These are phyloP conservation scores for Orbilia brochopaga DNA, from an alignment of 2,329 filamentous ascomycete genomes.

Conservation along the genomic window DNA sequence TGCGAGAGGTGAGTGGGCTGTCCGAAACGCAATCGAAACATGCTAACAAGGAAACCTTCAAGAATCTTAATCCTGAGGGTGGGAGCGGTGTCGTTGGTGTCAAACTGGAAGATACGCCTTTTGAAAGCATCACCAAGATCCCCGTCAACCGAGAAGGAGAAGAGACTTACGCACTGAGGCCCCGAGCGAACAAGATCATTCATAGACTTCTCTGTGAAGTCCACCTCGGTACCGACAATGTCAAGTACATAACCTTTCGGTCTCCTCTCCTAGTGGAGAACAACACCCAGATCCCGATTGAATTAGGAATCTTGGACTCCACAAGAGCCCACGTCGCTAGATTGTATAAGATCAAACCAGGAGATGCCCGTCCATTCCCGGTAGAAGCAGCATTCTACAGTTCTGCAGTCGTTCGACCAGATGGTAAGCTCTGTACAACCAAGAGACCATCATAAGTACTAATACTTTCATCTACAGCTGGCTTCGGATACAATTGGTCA, in stretches of 20 bases:
- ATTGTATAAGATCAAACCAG: slow-evolving; percentile 95
- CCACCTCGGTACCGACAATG: slow-evolving; percentile 86
- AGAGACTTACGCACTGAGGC: slow-evolving; percentile 83
- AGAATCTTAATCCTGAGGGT: slow-evolving; percentile 84
- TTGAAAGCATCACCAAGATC: slow-evolving; percentile 86
- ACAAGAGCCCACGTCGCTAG: slow-evolving; percentile 89
- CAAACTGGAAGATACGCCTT: slow-evolving; percentile 88
- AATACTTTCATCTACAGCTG: slow-evolving; percentile 61
- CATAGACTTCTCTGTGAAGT: slow-evolving; percentile 93
- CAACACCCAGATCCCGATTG: slow-evolving; percentile 92
- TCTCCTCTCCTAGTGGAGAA: slow-evolving; percentile 93
- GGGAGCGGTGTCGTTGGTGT: slow-evolving; percentile 80
- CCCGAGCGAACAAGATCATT: slow-evolving; percentile 80
- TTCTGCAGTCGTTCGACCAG: slow-evolving; percentile 82
- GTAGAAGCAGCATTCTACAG: slow-evolving; percentile 92
- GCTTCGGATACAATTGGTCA: slow-evolving; percentile 96
- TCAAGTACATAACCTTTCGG: slow-evolving; percentile 95
- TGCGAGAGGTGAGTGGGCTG: slow-evolving; percentile 66
- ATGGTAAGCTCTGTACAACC: slow-evolving; percentile 61
- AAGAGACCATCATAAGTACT: slow-evolving; percentile 1
- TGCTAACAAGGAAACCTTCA: slow-evolving; percentile 8
- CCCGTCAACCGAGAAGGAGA: slow-evolving; percentile 94
- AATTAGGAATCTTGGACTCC: slow-evolving; percentile 86
- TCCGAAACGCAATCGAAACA: slow-evolving; percentile 2
- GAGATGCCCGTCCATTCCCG: slow-evolving; percentile 85